phyloP scores from a whole-genome alignment of 345 rosid species.

The Eucalyptus erythrocorys region DNA sequence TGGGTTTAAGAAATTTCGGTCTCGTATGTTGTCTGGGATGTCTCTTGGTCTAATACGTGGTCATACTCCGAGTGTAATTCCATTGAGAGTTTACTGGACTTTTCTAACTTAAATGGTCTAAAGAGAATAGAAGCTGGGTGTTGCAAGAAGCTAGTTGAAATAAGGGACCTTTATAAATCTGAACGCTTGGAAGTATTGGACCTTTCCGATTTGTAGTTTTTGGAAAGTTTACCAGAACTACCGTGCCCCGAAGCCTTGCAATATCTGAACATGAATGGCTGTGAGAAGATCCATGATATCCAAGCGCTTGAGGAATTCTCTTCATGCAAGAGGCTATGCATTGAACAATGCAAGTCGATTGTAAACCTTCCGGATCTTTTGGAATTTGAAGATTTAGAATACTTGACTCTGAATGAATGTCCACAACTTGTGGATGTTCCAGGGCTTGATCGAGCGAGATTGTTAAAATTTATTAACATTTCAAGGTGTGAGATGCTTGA shows the following conservation, averaged over 20 bases:
- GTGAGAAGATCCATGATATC: background rate
- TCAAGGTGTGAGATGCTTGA: background rate
- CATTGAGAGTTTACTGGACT: background rate
- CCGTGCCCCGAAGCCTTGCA: background rate
- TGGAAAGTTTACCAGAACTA: background rate
- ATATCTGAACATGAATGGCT: background rate
- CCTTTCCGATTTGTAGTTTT: background rate
- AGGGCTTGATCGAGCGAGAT: background rate
- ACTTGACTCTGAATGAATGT: background rate
- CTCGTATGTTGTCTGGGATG: too few species aligned
- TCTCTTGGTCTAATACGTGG: too few species aligned
- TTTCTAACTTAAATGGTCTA: background rate
- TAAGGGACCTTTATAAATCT: background rate
- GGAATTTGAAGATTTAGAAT: background rate
- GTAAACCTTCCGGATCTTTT: background rate
- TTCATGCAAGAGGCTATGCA: background rate
- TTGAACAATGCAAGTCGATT: background rate
- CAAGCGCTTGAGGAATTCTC: background rate
- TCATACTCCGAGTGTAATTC: background rate
- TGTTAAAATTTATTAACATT: background rate
- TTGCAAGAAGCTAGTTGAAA: background rate
- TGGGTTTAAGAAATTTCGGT: too few species aligned
- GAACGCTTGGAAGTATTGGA: background rate
- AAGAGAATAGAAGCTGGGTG: rapidly evolving
- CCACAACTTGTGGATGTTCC: background rate